Percentiles rank a stretch among this genome's conserved stretches.
Conservation (phyloP, 129 eudicot genomes). For the Saposhnikovia divaricata region DNA sequence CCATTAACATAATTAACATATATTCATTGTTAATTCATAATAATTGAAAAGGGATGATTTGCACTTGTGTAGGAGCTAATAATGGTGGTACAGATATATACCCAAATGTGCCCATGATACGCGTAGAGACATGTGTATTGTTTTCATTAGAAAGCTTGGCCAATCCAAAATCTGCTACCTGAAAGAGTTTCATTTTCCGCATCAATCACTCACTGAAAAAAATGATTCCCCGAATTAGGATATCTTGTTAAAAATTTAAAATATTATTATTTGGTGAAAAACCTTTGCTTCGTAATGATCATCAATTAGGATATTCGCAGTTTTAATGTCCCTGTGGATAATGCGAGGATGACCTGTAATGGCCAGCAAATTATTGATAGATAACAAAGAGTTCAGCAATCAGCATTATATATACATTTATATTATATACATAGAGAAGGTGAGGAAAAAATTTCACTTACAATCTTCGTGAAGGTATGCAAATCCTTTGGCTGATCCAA, state of each 20-base stretch:
- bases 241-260: neutral
- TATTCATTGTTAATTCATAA: neutral
- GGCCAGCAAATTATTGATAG: conserved; percentile 13
- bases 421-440: neutral
- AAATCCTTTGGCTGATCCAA: conserved; percentile 77
- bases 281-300: conserved; percentile 54
- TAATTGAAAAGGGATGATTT: neutral
- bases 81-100: conserved; percentile 10
- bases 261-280: conserved; percentile 2
- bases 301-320: conserved; percentile 49
- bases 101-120: conserved; percentile 92
- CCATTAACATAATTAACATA: neutral
- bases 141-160: conserved; percentile 71
- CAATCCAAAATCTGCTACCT: conserved; percentile 86
- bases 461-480: conserved; percentile 90
- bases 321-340: conserved; percentile 58
- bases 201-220: neutral
- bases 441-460: conserved; percentile 21
- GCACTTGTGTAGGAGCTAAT: neutral
- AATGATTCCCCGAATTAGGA: neutral
- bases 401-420: neutral
- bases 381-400: neutral
- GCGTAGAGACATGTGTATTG: conserved; percentile 69
- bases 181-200: conserved; percentile 6
- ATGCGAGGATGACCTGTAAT: conserved; percentile 45